A percentile compares a stretch with the other conserved stretches of the same genome.
phyloP scores from a whole-genome alignment of 108 stramenopile genomes.

The Nitzschia putrida region DNA sequence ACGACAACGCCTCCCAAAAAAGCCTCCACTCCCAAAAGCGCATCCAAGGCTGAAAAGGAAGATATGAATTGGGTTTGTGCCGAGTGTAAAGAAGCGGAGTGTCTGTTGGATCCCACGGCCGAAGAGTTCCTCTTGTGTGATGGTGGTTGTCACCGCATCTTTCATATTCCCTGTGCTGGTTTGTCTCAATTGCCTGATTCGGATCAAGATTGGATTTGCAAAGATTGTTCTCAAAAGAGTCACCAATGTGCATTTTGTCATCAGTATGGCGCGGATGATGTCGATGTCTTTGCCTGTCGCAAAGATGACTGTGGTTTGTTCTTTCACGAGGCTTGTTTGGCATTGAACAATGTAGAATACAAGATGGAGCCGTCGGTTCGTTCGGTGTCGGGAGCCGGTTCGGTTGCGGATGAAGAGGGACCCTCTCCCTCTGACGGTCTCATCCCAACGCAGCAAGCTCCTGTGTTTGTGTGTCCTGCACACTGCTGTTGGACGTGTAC shows the following conservation, averaged over 20 bases:
- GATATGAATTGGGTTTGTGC: constrained; percentile 72
- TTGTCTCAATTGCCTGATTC: constrained; percentile 47
- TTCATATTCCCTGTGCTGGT: constrained; percentile 81
- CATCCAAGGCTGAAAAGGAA: constrained; percentile 19
- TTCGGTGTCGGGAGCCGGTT: background rate
- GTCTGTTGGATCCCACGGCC: constrained; percentile 40
- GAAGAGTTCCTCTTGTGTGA: constrained; percentile 69
- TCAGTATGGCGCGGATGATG: constrained; percentile 62
- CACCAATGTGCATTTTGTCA: constrained; percentile 70
- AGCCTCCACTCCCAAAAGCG: background rate
- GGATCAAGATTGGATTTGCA: constrained; percentile 69
- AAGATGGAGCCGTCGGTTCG: constrained; percentile 1
- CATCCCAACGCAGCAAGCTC: constrained; percentile 14
- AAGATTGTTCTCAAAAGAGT: constrained; percentile 50
- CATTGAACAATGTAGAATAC: constrained; percentile 52
- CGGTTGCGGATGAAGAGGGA: background rate
- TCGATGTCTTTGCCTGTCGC: constrained; percentile 61
- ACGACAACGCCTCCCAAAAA: background rate
- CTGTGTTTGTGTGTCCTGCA: constrained; percentile 84
- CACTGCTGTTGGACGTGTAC: constrained; percentile 92
- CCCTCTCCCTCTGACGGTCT: background rate
- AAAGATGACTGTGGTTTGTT: constrained; percentile 64
- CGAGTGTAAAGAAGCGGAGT: constrained; percentile 78
- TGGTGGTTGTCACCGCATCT: constrained; percentile 67
- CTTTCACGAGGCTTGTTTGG: constrained; percentile 70